phyloP scores from a whole-genome alignment of 495 filamentous ascomycete genomes.

The Neurospora sp. region DNA sequence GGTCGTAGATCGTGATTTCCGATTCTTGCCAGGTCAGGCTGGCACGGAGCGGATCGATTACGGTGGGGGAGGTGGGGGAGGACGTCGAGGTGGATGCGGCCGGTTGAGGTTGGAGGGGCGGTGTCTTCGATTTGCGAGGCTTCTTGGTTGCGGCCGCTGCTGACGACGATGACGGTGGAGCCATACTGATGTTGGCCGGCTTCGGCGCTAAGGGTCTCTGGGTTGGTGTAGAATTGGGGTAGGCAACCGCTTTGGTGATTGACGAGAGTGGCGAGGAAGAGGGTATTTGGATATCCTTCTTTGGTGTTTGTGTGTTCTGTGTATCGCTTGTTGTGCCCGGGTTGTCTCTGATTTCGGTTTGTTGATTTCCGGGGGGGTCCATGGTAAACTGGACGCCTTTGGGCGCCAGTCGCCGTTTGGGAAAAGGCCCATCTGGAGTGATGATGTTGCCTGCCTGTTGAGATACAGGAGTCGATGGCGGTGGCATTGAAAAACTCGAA shows the following conservation, averaged over 20 bases:
- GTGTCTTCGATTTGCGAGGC: conserved; percentile 30
- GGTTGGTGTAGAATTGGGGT: not conserved
- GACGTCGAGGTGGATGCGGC: not conserved
- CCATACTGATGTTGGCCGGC: conserved; percentile 1
- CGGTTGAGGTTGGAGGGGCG: conserved; percentile 19
- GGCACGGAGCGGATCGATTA: conserved; percentile 42
- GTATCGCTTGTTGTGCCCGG: not conserved
- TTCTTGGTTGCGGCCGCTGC: conserved; percentile 16
- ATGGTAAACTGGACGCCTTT: conserved; percentile 3
- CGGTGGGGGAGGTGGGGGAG: conserved; percentile 8
- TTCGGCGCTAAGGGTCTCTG: conserved; percentile 9
- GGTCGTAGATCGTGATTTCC: conserved; percentile 76
- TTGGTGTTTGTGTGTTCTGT: not conserved
- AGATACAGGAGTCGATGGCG: not conserved
- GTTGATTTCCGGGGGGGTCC: not conserved
- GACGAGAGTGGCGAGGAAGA: not conserved
- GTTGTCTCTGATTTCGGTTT: not conserved
- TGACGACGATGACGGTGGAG: conserved; percentile 2
- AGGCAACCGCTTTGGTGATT: not conserved
- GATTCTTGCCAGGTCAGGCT: conserved; percentile 72
- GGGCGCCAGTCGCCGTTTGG: conserved; percentile 4
- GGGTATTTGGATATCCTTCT: not conserved
- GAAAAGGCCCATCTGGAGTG: conserved; percentile 2
- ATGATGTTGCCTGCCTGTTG: not conserved
- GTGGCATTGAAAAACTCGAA: not conserved